These are phyloP conservation scores for Uromyces viciae-fabae DNA, from an alignment of 1,284 basidiomycete species.

Conservation along the genomic window DNA sequence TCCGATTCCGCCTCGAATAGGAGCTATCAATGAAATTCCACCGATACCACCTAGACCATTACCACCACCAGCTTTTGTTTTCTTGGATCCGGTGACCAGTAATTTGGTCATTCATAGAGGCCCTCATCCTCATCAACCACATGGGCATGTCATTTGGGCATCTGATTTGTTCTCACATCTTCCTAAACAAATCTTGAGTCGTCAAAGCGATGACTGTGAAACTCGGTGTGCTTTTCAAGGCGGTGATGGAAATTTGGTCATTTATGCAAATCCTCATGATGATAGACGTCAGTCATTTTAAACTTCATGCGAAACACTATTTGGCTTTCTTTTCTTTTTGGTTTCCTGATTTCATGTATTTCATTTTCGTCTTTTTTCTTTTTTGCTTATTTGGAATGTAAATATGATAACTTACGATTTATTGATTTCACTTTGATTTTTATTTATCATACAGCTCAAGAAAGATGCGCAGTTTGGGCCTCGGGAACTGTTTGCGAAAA, in stretches of 20 bases:
- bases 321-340: not conserved
- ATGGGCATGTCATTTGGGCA: constrained; percentile 34
- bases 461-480: constrained; percentile 39
- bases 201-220: constrained; percentile 4
- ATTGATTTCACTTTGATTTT: not conserved
- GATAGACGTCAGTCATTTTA: constrained; percentile 19
- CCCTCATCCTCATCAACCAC: constrained; percentile 27
- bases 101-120: constrained; percentile 39
- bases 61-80: constrained; percentile 24
- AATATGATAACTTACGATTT: not conserved
- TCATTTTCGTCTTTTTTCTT: not conserved
- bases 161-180: constrained; percentile 34
- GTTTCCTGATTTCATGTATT: not conserved
- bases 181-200: constrained; percentile 33
- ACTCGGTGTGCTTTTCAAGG: constrained; percentile 37
- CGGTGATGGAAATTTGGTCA: constrained; percentile 37
- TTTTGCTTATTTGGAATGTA: not conserved
- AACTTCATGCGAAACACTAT: too few species aligned
- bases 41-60: constrained; percentile 25
- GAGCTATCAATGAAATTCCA: not conserved
- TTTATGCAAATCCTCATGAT: constrained; percentile 39
- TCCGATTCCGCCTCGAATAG: constrained; percentile 30
- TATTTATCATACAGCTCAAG: not conserved
- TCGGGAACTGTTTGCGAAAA: constrained; percentile 31
- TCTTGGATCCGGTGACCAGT: constrained; percentile 34